phyloP scores from a whole-genome alignment of 495 filamentous ascomycete species.

The Geopyxis carbonaria region DNA sequence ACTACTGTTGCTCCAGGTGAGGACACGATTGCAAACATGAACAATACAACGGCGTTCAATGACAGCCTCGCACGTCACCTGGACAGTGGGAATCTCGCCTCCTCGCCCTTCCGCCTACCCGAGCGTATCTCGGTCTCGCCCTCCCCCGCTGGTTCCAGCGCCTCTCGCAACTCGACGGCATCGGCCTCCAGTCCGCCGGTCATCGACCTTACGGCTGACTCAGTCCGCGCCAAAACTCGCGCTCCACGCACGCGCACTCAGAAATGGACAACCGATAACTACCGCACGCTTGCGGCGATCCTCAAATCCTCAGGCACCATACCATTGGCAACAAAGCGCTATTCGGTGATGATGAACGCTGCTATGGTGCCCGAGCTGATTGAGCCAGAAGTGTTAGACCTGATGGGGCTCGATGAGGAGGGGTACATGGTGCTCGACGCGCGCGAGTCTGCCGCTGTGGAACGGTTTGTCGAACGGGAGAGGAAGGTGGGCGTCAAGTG shows the following conservation, averaged over 20 bases:
- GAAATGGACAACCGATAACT: neutral
- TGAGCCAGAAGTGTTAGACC: conserved; percentile 7
- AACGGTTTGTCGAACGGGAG: conserved; percentile 5
- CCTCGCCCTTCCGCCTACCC: neutral
- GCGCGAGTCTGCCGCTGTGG: conserved; percentile 6
- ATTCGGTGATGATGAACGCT: conserved; percentile 5
- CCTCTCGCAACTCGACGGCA: neutral
- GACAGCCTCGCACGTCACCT: conserved; percentile 9
- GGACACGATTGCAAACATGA: conserved; percentile 5
- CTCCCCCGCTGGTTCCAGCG: conserved; percentile 2
- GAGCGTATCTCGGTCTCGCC: no score
- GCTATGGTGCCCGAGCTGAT: conserved; percentile 7
- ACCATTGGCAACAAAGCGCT: conserved; percentile 3
- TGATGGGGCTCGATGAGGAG: conserved; percentile 5
- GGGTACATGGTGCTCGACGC: conserved; percentile 7
- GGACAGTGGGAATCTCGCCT: neutral
- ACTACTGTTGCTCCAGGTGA: conserved; percentile 4
- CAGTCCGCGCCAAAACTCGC: neutral
- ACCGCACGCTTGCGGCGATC: neutral
- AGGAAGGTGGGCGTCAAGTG: conserved; percentile 4
- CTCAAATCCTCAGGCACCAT: neutral
- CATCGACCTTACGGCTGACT: neutral
- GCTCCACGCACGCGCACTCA: neutral
- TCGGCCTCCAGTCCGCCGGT: neutral
- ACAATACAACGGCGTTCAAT: conserved; percentile 17